phyloP scores from a whole-genome alignment of 345 rosid species.

The Melaleuca alternifolia region DNA sequence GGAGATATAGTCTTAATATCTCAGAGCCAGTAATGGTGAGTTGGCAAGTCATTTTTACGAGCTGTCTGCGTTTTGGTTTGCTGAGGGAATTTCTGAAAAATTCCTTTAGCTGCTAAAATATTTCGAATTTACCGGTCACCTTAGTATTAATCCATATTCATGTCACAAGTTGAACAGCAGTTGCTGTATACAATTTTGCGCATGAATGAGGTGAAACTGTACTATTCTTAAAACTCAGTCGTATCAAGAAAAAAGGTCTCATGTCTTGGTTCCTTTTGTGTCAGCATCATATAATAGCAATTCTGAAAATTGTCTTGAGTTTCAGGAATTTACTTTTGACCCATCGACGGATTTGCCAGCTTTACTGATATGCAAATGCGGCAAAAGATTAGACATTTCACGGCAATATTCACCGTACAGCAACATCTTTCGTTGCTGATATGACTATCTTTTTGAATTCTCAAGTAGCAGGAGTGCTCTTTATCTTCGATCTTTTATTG shows the following conservation, averaged over 20 bases:
- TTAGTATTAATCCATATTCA: not conserved
- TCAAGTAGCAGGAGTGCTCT: no score
- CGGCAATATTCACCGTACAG: fast-evolving
- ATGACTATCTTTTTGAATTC: not conserved
- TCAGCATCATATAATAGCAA: not conserved
- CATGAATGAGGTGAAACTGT: not conserved
- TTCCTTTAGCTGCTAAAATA: not conserved
- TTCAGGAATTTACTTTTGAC: not conserved
- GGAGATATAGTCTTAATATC: not conserved
- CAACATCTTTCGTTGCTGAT: not conserved
- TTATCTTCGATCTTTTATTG: no score
- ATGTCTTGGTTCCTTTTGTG: not conserved
- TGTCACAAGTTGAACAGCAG: not conserved
- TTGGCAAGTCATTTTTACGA: not conserved
- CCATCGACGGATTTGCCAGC: not conserved
- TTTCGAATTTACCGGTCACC: not conserved
- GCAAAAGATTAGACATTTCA: not conserved
- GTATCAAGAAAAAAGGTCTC: not conserved
- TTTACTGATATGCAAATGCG: not conserved
- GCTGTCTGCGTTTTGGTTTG: not conserved
- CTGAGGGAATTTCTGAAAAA: not conserved
- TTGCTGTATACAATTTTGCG: not conserved
- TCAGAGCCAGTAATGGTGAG: not conserved
- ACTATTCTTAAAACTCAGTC: not conserved
- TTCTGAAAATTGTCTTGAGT: no score